These are phyloP conservation scores for Penicillium lagena DNA, from an alignment of 495 filamentous ascomycete genomes.

Conservation along the genomic window DNA sequence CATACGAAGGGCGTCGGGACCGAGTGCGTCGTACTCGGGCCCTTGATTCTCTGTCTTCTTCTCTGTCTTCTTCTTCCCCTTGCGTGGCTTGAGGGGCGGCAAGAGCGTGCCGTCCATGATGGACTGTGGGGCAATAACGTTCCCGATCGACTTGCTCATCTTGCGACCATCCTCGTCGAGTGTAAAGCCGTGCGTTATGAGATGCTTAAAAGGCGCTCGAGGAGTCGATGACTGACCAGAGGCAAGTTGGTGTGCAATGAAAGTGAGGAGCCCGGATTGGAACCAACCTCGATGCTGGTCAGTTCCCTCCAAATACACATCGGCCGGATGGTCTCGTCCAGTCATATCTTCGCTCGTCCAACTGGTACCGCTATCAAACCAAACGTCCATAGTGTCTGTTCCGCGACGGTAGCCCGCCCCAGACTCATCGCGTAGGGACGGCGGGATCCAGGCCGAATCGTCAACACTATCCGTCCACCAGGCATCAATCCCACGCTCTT, in stretches of 20 bases:
- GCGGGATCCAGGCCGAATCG: conserved; percentile 67
- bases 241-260: conserved; percentile 55
- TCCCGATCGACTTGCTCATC: conserved; percentile 98
- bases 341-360: conserved; percentile 59
- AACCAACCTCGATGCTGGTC: conserved; percentile 99
- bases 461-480: conserved; percentile 85
- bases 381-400: conserved; percentile 98
- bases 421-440: conserved; percentile 39
- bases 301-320: conserved; percentile 88
- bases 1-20: conserved; percentile 79
- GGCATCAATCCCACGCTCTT: conserved; percentile 72
- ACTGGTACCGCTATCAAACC: conserved; percentile 97
- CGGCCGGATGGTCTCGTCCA: conserved; percentile 53
- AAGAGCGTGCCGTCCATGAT: conserved; percentile 77
- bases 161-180: conserved; percentile 85
- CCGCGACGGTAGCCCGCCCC: conserved; percentile 57
- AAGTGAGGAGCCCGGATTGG: conserved; percentile 94
- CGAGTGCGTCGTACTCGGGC: conserved; percentile 52
- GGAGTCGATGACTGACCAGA: conserved; percentile 26
- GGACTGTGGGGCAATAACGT: conserved; percentile 70
- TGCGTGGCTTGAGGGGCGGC: conserved; percentile 49
- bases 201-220: conserved; percentile 66
- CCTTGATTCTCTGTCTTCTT: conserved; percentile 39
- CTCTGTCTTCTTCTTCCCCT: conserved; percentile 38
- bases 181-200: conserved; percentile 94